Conservation (phyloP, 306 rosid genomes). For the Comarum palustre region DNA sequence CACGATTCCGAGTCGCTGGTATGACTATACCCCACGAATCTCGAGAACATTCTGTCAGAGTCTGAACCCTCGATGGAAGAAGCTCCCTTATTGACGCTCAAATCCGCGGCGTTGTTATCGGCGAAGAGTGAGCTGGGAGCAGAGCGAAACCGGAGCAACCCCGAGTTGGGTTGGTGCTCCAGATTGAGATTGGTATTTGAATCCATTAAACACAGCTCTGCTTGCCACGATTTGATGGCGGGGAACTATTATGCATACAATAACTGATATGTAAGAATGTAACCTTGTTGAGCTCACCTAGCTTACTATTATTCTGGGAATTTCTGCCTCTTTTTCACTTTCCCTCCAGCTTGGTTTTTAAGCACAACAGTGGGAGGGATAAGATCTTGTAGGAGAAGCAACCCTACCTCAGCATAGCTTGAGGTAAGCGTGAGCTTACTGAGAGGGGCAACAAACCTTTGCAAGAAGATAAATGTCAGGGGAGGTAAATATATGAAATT, state of each 20-base stretch:
- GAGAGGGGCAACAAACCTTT: not conserved
- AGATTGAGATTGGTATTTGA: slow-evolving; percentile 40
- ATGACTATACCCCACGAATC: slow-evolving; percentile 33
- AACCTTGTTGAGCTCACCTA: slow-evolving; percentile 4
- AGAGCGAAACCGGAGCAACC: slow-evolving; percentile 72
- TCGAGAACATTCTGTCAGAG: slow-evolving; percentile 42
- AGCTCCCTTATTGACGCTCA: slow-evolving; percentile 19
- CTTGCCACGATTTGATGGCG: slow-evolving; percentile 15
- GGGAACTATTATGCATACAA: slow-evolving; percentile 28
- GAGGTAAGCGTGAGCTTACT: slow-evolving; percentile 21
- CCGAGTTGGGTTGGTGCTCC: slow-evolving; percentile 47
- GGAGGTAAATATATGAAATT: slow-evolving; percentile 25
- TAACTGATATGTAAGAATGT: not conserved
- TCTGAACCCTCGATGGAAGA: slow-evolving; percentile 28
- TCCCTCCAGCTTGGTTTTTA: slow-evolving; percentile 48
- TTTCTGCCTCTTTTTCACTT: slow-evolving; percentile 25
- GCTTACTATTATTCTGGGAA: slow-evolving; percentile 31
- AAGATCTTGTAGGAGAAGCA: slow-evolving; percentile 83
- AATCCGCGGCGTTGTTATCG: slow-evolving; percentile 21
- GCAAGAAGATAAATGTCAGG: slow-evolving; percentile 26
- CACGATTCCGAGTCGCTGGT: slow-evolving; percentile 28
- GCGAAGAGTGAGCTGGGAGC: slow-evolving; percentile 54
- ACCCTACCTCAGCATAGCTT: slow-evolving; percentile 11
- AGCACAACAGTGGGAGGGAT: slow-evolving; percentile 65
- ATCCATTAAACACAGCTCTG: slow-evolving; percentile 46